phyloP scores from a whole-genome alignment of 2,329 filamentous ascomycete genomes.

The Colletotrichum somersetense region DNA sequence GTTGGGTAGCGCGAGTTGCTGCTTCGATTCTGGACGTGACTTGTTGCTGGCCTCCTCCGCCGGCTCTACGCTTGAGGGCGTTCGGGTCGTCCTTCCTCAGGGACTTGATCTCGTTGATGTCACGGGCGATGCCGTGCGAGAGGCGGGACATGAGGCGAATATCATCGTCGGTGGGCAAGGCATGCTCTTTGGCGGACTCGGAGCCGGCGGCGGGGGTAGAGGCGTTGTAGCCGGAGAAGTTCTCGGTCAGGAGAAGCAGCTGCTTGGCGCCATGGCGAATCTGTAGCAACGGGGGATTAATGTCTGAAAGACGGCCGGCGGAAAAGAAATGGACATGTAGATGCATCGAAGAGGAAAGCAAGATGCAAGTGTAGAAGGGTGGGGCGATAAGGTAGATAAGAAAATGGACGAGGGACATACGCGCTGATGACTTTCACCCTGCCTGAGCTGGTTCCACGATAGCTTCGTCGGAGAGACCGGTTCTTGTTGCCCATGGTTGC shows the following conservation, averaged over 20 bases:
- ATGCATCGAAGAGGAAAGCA: background rate
- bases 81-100: constrained; percentile 16
- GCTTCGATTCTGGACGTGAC: background rate
- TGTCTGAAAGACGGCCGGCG: background rate
- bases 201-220: constrained; percentile 8
- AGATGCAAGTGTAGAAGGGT: background rate
- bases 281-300: background rate
- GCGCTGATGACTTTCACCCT: constrained; percentile 38
- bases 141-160: constrained; percentile 33
- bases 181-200: constrained; percentile 10
- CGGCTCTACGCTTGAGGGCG: background rate
- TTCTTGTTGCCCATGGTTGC: constrained; percentile 24
- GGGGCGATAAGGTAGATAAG: background rate
- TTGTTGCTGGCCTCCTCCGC: background rate
- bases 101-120: constrained; percentile 30
- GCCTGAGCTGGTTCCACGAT: constrained; percentile 35
- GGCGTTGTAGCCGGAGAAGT: constrained; percentile 11
- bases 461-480: constrained; percentile 8
- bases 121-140: constrained; percentile 36
- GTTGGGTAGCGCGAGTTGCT: background rate
- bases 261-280: constrained; percentile 33
- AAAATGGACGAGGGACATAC: constrained; percentile 2
- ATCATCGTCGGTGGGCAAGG: constrained; percentile 23
- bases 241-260: constrained; percentile 29
- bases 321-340: too few species aligned